Evolutionary conservation across 225 moss, liverwort and hornwort species (phyloP).

Genomic region (Rhytidiadelphus loreus): DNA sequence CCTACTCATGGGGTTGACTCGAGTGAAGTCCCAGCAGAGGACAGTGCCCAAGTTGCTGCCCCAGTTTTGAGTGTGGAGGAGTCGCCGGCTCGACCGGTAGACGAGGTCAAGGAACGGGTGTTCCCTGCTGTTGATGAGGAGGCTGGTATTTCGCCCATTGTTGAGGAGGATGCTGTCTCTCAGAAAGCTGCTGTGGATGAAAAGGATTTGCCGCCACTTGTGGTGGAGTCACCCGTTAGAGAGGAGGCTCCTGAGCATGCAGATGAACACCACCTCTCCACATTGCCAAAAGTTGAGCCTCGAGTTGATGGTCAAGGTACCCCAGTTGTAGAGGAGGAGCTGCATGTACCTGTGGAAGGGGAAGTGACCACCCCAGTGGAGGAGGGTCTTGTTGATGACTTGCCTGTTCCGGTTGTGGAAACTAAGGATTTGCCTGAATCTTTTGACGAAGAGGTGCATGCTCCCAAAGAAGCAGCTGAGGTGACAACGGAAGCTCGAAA

Average conservation of each 20-base stretch:
- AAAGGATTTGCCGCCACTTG: background rate
- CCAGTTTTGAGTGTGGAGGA: background rate
- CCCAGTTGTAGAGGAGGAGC: background rate
- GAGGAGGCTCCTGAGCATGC: background rate
- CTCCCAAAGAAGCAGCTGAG: background rate
- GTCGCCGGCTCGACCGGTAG: background rate
- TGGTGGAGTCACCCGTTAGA: background rate
- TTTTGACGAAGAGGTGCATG: background rate
- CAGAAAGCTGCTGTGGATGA: background rate
- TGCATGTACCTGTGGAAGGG: background rate
- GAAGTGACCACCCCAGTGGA: background rate
- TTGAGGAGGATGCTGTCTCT: background rate
- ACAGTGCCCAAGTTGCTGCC: background rate
- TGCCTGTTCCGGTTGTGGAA: background rate
- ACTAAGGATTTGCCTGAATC: background rate
- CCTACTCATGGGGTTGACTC: background rate
- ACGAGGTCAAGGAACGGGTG: background rate
- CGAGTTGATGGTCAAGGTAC: background rate
- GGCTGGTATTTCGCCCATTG: background rate
- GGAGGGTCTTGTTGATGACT: background rate
- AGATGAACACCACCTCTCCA: background rate
- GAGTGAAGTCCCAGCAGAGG: background rate
- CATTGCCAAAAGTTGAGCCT: background rate
- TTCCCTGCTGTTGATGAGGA: background rate
- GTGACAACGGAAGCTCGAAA: background rate